These are phyloP conservation scores for Lignosus rhinocerotis DNA, from an alignment of 1,284 basidiomycete genomes.

Conservation along the genomic window DNA sequence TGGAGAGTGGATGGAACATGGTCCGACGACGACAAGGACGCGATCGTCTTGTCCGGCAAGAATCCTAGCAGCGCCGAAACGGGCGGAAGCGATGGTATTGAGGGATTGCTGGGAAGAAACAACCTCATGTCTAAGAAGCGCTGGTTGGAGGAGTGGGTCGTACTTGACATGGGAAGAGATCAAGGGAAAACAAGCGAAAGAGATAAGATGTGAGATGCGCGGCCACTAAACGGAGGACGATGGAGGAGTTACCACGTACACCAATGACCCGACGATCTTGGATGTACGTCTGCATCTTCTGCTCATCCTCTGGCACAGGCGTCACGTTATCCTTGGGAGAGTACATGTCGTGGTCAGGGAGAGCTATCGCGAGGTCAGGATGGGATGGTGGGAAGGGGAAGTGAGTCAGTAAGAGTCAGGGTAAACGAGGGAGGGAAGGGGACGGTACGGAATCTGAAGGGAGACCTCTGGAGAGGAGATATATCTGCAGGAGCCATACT, in stretches of 20 bases:
- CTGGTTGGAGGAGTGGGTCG: slow-evolving; percentile 91
- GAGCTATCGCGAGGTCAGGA: slow-evolving; percentile 12
- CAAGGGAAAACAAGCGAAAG: slow-evolving; percentile 2
- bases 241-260: slow-evolving; percentile 43
- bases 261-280: slow-evolving; percentile 77
- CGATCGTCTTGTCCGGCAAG: slow-evolving; percentile 84
- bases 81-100: slow-evolving; percentile 77
- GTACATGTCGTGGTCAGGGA: slow-evolving; percentile 26
- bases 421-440: slow-evolving; percentile 27
- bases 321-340: slow-evolving; percentile 38
- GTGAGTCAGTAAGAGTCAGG: slow-evolving; percentile 4
- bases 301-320: slow-evolving; percentile 63
- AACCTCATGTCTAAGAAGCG: slow-evolving; percentile 85
- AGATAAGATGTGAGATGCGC: slow-evolving; percentile 8
- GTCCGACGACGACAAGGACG: slow-evolving; percentile 89
- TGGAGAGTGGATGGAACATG: slow-evolving; percentile 93
- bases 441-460: slow-evolving; percentile 23
- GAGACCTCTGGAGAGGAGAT: slow-evolving; percentile 4
- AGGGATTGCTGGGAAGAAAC: slow-evolving; percentile 57
- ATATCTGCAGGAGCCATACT: slow-evolving; percentile 18
- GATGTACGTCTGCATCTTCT: slow-evolving; percentile 67
- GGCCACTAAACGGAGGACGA: not conserved
- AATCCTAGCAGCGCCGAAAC: slow-evolving; percentile 76
- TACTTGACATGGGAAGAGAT: slow-evolving; percentile 52
- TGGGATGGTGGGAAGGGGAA: not conserved